Conservation (phyloP, 2,329 filamentous ascomycete species). For the Didymella sp. region DNA sequence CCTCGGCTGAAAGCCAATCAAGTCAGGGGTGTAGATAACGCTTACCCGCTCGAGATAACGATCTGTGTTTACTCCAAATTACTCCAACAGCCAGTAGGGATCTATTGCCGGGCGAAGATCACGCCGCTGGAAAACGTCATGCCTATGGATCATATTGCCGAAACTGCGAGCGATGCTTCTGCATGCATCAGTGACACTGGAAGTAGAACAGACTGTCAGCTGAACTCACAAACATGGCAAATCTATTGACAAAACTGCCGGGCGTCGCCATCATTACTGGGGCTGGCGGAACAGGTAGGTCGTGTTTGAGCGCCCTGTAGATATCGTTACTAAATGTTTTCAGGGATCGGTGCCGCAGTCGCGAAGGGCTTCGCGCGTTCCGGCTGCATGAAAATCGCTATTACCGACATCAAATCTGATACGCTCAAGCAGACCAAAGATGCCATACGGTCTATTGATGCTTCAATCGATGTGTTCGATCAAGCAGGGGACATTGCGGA, state of each 20-base stretch:
- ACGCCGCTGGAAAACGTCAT: constrained; percentile 6
- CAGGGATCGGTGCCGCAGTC: constrained; percentile 64
- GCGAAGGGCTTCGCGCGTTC: constrained; percentile 58
- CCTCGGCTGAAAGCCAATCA: constrained; percentile 6
- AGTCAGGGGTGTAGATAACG: constrained; percentile 1
- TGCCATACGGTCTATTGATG: constrained; percentile 28
- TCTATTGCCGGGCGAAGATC: not conserved
- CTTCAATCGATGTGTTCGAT: constrained; percentile 42
- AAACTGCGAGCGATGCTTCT: not conserved
- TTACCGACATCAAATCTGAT: constrained; percentile 60
- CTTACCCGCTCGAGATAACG: constrained; percentile 11
- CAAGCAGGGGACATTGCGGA: constrained; percentile 59
- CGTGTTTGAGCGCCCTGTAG: too few relatives aligned
- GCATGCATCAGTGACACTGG: not conserved
- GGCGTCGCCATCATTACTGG: constrained; percentile 47
- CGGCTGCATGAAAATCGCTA: constrained; percentile 60
- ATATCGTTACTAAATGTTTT: constrained; percentile 1
- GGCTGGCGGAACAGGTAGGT: constrained; percentile 45
- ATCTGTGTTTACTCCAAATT: not conserved
- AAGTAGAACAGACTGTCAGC: not conserved
- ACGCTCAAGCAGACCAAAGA: constrained; percentile 47
- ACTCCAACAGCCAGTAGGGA: constrained; percentile 3
- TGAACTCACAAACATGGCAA: constrained; percentile 5
- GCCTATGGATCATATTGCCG: not conserved
- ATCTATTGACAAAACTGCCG: constrained; percentile 24